Conservation (phyloP, 352 stramenopile genomes). For the Phytophthora cajani region DNA sequence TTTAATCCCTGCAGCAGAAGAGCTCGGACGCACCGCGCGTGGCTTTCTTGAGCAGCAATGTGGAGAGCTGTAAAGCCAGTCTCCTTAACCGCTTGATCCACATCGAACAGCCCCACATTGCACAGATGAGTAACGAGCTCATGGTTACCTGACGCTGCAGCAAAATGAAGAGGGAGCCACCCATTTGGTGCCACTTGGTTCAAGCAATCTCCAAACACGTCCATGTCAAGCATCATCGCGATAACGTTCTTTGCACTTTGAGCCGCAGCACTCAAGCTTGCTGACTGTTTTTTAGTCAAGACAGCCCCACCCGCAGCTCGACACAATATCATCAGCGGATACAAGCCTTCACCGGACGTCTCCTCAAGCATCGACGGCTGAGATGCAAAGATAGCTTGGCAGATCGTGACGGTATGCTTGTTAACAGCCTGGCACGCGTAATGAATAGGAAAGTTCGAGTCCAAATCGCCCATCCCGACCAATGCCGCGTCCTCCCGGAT, state of each 20-base stretch:
- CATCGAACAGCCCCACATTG: conserved; percentile 41
- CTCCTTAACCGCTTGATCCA: conserved; percentile 48
- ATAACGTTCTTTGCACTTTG: conserved; percentile 44
- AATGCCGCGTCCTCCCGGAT: conserved; percentile 43
- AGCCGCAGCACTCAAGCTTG: conserved; percentile 19
- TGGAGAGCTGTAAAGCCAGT: conserved; percentile 65
- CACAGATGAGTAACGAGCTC: conserved; percentile 50
- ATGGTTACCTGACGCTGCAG: conserved; percentile 54
- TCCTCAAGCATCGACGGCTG: conserved; percentile 47
- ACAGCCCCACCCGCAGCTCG: conserved; percentile 22
- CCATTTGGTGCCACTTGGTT: conserved; percentile 44
- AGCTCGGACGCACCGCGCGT: conserved; percentile 41
- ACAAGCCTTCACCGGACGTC: conserved; percentile 42
- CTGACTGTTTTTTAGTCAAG: conserved; percentile 2
- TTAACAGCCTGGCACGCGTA: conserved; percentile 69
- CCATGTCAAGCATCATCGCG: conserved; percentile 60
- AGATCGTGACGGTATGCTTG: conserved; percentile 51
- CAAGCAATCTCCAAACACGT: conserved; percentile 67
- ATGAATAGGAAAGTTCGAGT: conserved; percentile 60
- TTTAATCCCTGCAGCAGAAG: conserved; percentile 48
- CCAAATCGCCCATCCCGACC: conserved; percentile 53
- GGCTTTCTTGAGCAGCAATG: conserved; percentile 49
- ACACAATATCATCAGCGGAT: conserved; percentile 64
- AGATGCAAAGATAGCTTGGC: conserved; percentile 48
- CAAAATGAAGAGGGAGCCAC: conserved; percentile 64